Percentiles rank a stretch among this genome's conserved stretches.
Conservation (phyloP, 768 basidiomycete genomes). For the Russula griseocarnosa region DNA sequence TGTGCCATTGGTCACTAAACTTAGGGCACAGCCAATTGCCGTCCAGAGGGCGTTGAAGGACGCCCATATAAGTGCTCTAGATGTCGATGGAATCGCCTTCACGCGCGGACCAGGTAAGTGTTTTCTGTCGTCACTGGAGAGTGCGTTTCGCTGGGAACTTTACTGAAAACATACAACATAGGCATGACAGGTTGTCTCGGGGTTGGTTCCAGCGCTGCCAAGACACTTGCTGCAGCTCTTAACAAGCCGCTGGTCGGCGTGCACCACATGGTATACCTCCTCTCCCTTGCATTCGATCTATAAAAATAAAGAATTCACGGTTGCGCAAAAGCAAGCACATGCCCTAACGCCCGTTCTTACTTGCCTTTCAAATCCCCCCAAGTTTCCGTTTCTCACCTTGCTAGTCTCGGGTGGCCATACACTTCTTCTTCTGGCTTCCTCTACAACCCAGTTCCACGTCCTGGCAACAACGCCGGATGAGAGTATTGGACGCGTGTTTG, state of each 20-base stretch:
- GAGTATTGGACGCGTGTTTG: slow-evolving; percentile 75
- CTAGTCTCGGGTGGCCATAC: slow-evolving; percentile 96
- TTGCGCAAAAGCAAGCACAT: slow-evolving; percentile 74
- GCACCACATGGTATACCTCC: slow-evolving; percentile 80
- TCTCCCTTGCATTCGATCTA: background rate
- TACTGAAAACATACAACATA: slow-evolving; percentile 29
- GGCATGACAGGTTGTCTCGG: slow-evolving; percentile 79
- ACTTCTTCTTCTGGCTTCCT: slow-evolving; percentile 70
- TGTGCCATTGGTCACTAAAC: background rate
- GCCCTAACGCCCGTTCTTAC: slow-evolving; percentile 39
- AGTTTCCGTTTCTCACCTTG: slow-evolving; percentile 84
- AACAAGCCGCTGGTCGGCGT: slow-evolving; percentile 83
- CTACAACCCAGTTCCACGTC: slow-evolving; percentile 54
- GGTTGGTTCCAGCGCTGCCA: slow-evolving; percentile 79
- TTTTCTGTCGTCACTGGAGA: too few species aligned
- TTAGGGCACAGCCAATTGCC: slow-evolving; percentile 57
- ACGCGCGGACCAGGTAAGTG: slow-evolving; percentile 78
- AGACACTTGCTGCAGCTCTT: slow-evolving; percentile 71
- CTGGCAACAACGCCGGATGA: slow-evolving; percentile 73
- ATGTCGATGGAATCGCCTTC: slow-evolving; percentile 85
- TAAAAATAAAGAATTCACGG: slow-evolving; percentile 11
- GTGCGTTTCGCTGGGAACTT: background rate
- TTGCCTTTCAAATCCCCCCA: slow-evolving; percentile 39
- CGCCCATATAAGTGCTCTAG: slow-evolving; percentile 52
- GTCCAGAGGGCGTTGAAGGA: slow-evolving; percentile 64